Evolutionary conservation across 169 alveolate genomes (phyloP), one percentile per base, ranked within the genome.

Genomic region (Plasmodium sp.): DNA sequence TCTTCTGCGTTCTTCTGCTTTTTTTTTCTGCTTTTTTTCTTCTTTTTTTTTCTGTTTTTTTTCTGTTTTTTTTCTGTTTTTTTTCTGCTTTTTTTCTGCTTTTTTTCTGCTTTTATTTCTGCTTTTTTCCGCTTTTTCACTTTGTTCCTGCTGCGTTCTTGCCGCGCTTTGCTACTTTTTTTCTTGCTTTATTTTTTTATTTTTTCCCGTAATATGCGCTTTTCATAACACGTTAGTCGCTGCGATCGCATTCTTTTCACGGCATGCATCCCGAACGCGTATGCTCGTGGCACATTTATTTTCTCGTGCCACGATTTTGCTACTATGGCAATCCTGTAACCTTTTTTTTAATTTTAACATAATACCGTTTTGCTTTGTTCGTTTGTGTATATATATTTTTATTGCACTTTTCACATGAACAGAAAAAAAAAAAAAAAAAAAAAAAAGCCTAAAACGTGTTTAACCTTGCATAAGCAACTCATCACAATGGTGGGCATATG

Each of bases 341-440:
- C 34, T 67, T 31, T 67, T 67, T 58, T 58, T 67, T 67, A 56
- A 56, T 56, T 67, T 67, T 67, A 67, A 67, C 2, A 22, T 67
- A 27, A 31, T 22, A 27, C 27, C 39, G 77, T 31, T 67, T 67
- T 67, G 39, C 39, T 22, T 62, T 62, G 34, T 62, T 67, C 39
- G n/a, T 67, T 67, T 67, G 39, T 18, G 9, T 67, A 27, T 27
- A 9, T 67, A 27, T 67, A 27, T 67, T 31, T 67, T 67, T 67
- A 67, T 67, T 67, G 77, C 77, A 67, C 77, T 67, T 67, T 67
- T 67, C 39, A 67, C 2, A 27, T 67, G 77, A 27, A 67, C 77
- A 22, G 77, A 67, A 67, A 67, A 67, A 67, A 67, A 67, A 67
- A 67, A 67, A 67, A 67, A 67, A 67, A 67, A 67, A 67, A 67